Evolutionary conservation across 176 grass and related monocot species (phyloP), one percentile per base, ranked within the genome.

Genomic region (Bromus sterilis): DNA sequence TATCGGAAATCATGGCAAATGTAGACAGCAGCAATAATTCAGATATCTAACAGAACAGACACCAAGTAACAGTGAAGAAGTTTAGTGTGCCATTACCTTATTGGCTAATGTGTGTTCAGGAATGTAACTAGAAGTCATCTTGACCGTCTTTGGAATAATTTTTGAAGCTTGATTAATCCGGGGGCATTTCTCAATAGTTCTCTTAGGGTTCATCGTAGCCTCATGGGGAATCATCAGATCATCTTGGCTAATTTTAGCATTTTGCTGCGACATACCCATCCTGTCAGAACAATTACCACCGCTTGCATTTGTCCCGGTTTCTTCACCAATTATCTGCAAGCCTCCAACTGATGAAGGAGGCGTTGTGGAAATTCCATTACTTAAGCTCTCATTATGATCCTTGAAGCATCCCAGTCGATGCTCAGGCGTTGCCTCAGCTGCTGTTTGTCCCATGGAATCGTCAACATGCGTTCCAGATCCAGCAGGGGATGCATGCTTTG

Each of bases 81-180:
- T 48, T 61, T 20, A 34, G n/a, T 58, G 29, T 80, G 40, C 4
- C 29, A 69, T 87, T 88, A 95, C 93, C 93, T 90, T 89, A 76
- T 43, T 71, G 68, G 71, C 48, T 71, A 60, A 9, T 40, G 41
- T 63, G 39, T 14, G 31, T 72, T 58, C 60, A 30, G 81, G 67
- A 76, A 33, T 56, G 56, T 83, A 88, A 51, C 71, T 81, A 36
- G 65, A 60, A 56, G 56, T 44, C 39, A 79, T 64, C 35, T 84
- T 88, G 78, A 78, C 56, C 67, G 73, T 72, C 81, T 82, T 89
- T 20, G 82, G 77, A 73, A 83, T 86, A 71, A 66, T 77, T 84
- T 78, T 90, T 76, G 56, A 73, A 66, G 57, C 78, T 86, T 64
- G 79, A 81, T 18, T 72, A 68, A 83, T 41, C 34, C 14, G 30